Evolutionary conservation across 306 rosid species (phyloP).

Genomic region (Hippophae rhamnoides): DNA sequence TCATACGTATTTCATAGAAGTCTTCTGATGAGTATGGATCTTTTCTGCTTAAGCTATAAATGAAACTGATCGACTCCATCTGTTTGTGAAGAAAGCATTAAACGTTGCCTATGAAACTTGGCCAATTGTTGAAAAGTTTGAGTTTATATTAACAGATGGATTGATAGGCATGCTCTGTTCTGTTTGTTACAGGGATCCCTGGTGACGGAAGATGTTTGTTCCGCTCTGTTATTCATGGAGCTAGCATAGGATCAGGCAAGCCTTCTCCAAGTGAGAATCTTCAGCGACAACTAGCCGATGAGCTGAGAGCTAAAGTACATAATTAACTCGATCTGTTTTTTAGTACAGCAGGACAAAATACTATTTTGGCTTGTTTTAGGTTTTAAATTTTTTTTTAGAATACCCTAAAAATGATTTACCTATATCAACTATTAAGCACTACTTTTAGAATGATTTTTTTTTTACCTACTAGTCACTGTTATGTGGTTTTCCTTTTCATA

Average conservation of each 20-base stretch:
- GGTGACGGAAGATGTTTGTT: slow-evolving; percentile 94
- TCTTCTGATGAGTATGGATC: neutral
- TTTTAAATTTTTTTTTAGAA: neutral
- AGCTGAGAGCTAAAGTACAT: slow-evolving; percentile 57
- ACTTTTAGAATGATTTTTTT: too few species aligned
- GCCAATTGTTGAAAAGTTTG: neutral
- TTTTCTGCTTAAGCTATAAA: neutral
- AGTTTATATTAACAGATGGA: neutral
- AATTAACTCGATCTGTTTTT: slow-evolving; percentile 2
- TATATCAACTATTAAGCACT: neutral
- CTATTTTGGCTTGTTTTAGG: neutral
- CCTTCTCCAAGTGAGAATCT: slow-evolving; percentile 43
- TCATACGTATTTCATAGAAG: neutral
- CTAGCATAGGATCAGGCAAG: slow-evolving; percentile 51
- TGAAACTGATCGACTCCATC: neutral
- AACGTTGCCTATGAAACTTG: neutral
- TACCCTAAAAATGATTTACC: neutral
- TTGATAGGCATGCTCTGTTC: neutral
- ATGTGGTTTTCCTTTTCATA: neutral
- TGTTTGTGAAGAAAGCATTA: neutral
- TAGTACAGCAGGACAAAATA: neutral
- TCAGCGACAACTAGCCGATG: slow-evolving; percentile 83
- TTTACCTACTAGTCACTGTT: too few species aligned
- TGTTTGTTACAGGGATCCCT: slow-evolving; percentile 41
- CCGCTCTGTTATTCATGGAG: slow-evolving; percentile 67